Percentiles rank a stretch among this genome's conserved stretches.
Conservation (phyloP, 2,329 filamentous ascomycete genomes). For the Dothistroma septosporum region DNA sequence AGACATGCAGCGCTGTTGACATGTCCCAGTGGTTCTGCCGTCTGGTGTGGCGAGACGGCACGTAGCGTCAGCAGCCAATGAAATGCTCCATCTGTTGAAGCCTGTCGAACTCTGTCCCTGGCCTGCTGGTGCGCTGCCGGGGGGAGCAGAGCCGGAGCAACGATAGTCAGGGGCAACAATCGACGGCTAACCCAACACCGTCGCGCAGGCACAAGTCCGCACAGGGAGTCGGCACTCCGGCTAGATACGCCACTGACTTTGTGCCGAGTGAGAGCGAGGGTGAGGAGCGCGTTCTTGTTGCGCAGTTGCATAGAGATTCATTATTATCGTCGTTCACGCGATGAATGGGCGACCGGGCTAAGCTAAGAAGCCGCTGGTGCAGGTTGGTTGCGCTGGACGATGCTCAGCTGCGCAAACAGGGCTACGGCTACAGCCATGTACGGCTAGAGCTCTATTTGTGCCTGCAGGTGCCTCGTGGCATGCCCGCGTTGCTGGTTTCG, state of each 20-base stretch:
- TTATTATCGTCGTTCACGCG: background rate
- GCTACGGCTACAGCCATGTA: background rate
- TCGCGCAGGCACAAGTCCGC: background rate
- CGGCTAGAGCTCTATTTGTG: background rate
- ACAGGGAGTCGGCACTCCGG: background rate
- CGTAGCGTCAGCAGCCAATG: background rate
- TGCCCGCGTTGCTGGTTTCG: background rate
- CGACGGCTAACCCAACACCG: background rate
- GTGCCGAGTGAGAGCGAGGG: background rate
- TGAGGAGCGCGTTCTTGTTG: background rate
- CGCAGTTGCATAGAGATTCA: background rate
- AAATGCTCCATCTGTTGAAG: background rate
- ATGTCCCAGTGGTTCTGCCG: background rate
- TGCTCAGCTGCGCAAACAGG: background rate
- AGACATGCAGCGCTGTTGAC: background rate
- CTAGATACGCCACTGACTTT: background rate
- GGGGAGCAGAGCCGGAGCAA: background rate
- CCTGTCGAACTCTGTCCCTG: background rate
- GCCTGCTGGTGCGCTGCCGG: background rate
- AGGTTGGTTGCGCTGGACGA: background rate
- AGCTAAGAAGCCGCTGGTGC: background rate
- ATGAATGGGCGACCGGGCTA: background rate
- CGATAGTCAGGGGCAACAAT: background rate
- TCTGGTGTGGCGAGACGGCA: background rate
- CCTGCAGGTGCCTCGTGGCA: slow-evolving; percentile 1